Base-by-base conservation (phyloP, 2,329 filamentous ascomycete genomes). In the Fusarium floridanum region DNA sequence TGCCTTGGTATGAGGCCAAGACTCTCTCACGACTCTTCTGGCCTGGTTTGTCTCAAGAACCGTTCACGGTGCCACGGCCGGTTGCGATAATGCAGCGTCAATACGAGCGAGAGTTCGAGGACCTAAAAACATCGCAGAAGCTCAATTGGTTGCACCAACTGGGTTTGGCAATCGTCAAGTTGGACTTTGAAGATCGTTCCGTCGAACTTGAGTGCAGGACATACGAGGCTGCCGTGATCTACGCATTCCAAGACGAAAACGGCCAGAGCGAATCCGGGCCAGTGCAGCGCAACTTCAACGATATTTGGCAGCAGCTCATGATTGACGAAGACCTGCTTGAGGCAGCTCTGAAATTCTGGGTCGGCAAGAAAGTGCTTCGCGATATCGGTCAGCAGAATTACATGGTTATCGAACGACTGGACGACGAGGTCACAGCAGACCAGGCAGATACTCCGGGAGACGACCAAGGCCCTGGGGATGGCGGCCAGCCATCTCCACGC, bases 21-120 rank as follows among this genome's bases (percentile, higher is more conserved):
- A 96, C 98, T 61, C 86, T 98, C 6, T 98, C 95, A 1, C 91
- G 95, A 24, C 91, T 98, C 71, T 99, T 97, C 86, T 99, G 97
- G 97, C 97, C 97, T 0, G 89, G 91, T 11, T 86, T 98, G 24
- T 90, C 93, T 60, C 89, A 91, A 70, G 92, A 94, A 66, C 86
- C 87, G 4, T 95, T 95, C 80, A 81, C 84, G 24, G 85, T 95
- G 4, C 94, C 94, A 1, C 69, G 82, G 0, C 85, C 86, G 2
- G 88, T 95, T 53, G 80, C 82, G 3, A 82, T 87, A 5, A 84
- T 94, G 34, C 94, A 97, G 81, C 84, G 88, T 60, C 87, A 85
- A 57, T 98, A 98, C 81, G 92, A 93, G 66, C 82, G 87, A 6
- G 92, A 92, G 16, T 98, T 97, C 79, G 92, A 95, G 79, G 86